Base-by-base conservation (phyloP, 2,329 filamentous ascomycete species). In the Helicocarpus griseus region DNA sequence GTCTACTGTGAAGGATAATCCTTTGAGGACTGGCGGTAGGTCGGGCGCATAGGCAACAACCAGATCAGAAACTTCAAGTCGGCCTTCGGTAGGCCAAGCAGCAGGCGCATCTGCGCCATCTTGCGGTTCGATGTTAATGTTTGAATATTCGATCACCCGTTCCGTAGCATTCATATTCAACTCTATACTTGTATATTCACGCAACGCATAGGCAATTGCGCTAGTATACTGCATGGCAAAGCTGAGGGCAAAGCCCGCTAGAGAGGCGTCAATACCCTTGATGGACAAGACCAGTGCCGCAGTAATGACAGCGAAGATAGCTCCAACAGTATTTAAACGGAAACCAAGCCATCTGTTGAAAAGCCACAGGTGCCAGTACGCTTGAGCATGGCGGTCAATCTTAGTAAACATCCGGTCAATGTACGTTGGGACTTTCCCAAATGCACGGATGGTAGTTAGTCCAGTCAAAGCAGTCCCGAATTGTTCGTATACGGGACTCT, bases 101-200 rank as follows among this genome's bases (percentile, higher is more conserved):
- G 85, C 83, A 0, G 86, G 82, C 0, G 83, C 79, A 21, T 76
- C 72, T 19, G 69, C 64, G 11, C 83, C 85, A 11, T 73, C 79
- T 40, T 83, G 78, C 19, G 79, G 75, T 63, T 89, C 86, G 0
- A 79, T 88, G 29, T 78, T 71, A 7, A 89, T 73, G 45, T 82
- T 78, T 0, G 81, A 78, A 64, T 90, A 91, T 63, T 90, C 87
- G 4, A 88, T 73, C 24, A 91, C 80, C 28, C 87, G 76, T 67
- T 91, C 87, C 0, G 83, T 82, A 0, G 85, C 80, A 60, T 89
- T 89, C 84, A 90, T 89, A 61, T 87, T 81, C 3, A 90, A 71
- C 63, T 91, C 87, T 19, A 89, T 70, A 55, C 80, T 82, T 0
- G 85, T 78, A 61, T 87, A 88, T 51, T 82, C 72, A 1, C 84